phyloP scores from a whole-genome alignment of 2,329 filamentous ascomycete genomes.

The Aspergillus glaucus region DNA sequence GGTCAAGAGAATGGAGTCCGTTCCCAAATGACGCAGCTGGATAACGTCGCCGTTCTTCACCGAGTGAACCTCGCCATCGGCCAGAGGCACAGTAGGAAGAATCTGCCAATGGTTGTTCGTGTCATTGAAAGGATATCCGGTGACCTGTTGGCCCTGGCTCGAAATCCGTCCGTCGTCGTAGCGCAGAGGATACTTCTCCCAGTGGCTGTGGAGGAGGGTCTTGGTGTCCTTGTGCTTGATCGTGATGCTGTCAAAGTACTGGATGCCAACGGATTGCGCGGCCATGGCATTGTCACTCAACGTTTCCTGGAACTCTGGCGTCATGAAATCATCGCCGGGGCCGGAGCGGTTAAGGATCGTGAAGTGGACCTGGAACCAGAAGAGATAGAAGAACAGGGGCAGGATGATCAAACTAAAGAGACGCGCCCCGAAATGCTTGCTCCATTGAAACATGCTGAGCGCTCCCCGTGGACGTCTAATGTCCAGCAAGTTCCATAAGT shows the following conservation, averaged over 20 bases:
- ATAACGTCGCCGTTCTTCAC: conserved; percentile 82
- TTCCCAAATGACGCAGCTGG: conserved; percentile 78
- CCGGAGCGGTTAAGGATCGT: conserved; percentile 80
- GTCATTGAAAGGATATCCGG: conserved; percentile 95
- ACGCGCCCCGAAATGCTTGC: conserved; percentile 83
- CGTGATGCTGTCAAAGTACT: conserved; percentile 84
- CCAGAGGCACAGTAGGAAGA: conserved; percentile 56
- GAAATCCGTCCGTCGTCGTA: conserved; percentile 98
- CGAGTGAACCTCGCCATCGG: conserved; percentile 52
- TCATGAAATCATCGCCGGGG: conserved; percentile 98
- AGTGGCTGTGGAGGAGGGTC: conserved; percentile 89
- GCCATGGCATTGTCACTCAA: conserved; percentile 91
- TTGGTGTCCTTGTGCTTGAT: conserved; percentile 97
- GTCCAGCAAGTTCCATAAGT: conserved; percentile 90
- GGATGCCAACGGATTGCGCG: conserved; percentile 73
- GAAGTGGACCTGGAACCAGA: conserved; percentile 99
- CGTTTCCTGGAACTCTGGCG: conserved; percentile 94
- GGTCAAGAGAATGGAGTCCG: conserved; percentile 78
- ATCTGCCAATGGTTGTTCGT: conserved; percentile 99
- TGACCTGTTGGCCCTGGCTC: conserved; percentile 95
- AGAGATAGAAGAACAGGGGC: conserved; percentile 95
- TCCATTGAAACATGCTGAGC: conserved; percentile 72
- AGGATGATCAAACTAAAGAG: conserved; percentile 80
- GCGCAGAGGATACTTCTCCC: conserved; percentile 79
- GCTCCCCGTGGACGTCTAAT: conserved; percentile 77